Base-by-base conservation (phyloP, 805 yeast species). In the Nakazawaea pomicola region DNA sequence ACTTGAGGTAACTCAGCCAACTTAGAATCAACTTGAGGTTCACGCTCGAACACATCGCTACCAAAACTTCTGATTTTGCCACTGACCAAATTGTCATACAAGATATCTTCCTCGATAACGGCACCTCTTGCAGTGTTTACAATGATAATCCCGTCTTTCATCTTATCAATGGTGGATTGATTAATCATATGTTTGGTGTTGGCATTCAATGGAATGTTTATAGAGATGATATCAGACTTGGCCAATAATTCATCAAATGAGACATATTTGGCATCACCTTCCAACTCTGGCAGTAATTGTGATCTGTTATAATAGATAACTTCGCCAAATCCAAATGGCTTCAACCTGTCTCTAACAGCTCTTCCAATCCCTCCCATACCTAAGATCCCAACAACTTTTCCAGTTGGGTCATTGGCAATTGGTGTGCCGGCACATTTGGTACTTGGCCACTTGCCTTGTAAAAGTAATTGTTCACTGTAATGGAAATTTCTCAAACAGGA, bases 351-450 rank as follows among this genome's bases (percentile, higher is more conserved):
- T 40, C 87, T 71, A 39, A 88, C 78, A 23, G 86, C 84, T 44
- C 89, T 76, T 35, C 96, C 96, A 61, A 88, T 87, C 27, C 95
- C 95, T 25, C 96, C 96, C 76, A 88, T 72, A 12, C 96, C 96
- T 39, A 83, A 66, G 41, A 88, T 79, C 36, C 96, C 96, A 17
- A 88, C 80, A 15, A 70, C 70, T 55, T 82, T 81, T 7, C 86
- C 87, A 47, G 70, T 78, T 14, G 95, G 95, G 53, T 82, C 90
- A 53, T 74, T 73, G 6, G 95, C 95, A 35, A 78, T 61, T 6
- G 78, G 72, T 1, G 80, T 73, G 2, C 81, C 83, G 3, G 66
- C 78, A 49, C 65, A 58, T 46, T 69, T 68, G 5, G 46, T 56
- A 42, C 46, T 51, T 12, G 72, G 71, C 91, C 95, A 87, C 42